Conservation (phyloP, 2,329 filamentous ascomycete genomes). For the Escovopsis sp. region DNA sequence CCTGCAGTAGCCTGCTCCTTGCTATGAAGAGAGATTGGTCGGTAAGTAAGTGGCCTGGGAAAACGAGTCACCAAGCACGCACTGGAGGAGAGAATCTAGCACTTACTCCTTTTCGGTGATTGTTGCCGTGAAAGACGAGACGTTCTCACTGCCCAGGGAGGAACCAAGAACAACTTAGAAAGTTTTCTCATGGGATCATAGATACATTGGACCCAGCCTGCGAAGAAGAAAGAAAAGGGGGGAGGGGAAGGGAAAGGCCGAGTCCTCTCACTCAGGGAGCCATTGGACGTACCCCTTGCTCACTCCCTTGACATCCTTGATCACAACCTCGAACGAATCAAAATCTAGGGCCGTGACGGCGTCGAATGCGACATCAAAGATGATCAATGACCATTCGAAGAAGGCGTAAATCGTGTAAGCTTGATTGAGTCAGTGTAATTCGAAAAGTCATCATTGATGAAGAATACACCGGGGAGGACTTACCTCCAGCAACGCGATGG, state of each 20-base stretch:
- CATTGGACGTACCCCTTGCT: conserved; percentile 97
- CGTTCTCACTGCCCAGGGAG: conserved; percentile 28
- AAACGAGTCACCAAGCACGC: too few relatives aligned
- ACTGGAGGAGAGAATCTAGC: background rate
- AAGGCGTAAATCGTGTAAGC: conserved; percentile 96
- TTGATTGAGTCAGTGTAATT: conserved; percentile 22
- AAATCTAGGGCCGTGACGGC: conserved; percentile 91
- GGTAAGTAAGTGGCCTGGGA: too few relatives aligned
- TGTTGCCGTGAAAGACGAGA: conserved; percentile 30
- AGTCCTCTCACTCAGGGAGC: conserved; percentile 65
- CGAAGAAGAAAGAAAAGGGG: conserved; percentile 10
- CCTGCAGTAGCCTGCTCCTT: conserved; percentile 61
- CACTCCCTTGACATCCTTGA: conserved; percentile 77
- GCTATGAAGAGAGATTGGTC: conserved; percentile 26
- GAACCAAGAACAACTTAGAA: conserved; percentile 24
- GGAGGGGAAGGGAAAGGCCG: conserved; percentile 14
- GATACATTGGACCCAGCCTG: conserved; percentile 17
- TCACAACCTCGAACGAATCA: conserved; percentile 68
- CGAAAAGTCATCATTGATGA: background rate
- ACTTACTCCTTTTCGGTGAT: conserved; percentile 62
- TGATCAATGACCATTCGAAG: conserved; percentile 90
- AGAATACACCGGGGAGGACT: conserved; percentile 17
- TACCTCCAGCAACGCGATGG: conserved; percentile 84
- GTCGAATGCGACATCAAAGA: conserved; percentile 94
- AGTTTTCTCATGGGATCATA: conserved; percentile 3